Conservation (phyloP, 1,284 basidiomycete species). For the Peniophora sp. region DNA sequence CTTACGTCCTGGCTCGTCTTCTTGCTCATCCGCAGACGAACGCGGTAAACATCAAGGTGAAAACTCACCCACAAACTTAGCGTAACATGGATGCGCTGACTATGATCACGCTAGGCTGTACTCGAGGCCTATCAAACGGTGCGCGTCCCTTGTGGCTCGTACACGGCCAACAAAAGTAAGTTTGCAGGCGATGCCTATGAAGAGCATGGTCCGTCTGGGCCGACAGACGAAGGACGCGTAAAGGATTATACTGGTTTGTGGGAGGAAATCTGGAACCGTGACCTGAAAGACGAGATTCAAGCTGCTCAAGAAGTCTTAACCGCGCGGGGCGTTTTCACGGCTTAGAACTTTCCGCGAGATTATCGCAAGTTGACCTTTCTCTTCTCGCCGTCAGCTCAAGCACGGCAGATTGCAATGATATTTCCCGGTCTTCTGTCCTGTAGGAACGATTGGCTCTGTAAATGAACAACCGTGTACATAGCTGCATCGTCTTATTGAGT, state of each 20-base stretch:
- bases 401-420: too few species aligned
- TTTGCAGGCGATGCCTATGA: conserved; percentile 27
- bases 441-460: too few species aligned
- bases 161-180: conserved; percentile 31
- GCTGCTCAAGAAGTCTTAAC: not conserved
- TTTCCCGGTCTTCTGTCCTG: too few species aligned
- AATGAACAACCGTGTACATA: too few species aligned
- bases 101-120: conserved; percentile 22
- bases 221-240: conserved; percentile 10
- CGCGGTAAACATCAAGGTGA: conserved; percentile 37
- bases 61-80: conserved; percentile 7
- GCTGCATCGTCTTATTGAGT: too few species aligned
- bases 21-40: conserved; percentile 38
- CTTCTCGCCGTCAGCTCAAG: too few species aligned
- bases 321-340: not conserved
- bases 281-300: conserved; percentile 28
- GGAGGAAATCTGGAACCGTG: conserved; percentile 41
- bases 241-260: conserved; percentile 31
- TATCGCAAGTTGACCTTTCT: too few species aligned
- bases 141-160: conserved; percentile 37
- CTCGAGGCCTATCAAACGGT: conserved; percentile 36
- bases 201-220: conserved; percentile 14
- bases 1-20: conserved; percentile 39
- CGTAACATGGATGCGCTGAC: not conserved
- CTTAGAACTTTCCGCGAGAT: too few species aligned